These are phyloP conservation scores for Calocera cornea DNA, from an alignment of 768 basidiomycete species.

Conservation along the genomic window DNA sequence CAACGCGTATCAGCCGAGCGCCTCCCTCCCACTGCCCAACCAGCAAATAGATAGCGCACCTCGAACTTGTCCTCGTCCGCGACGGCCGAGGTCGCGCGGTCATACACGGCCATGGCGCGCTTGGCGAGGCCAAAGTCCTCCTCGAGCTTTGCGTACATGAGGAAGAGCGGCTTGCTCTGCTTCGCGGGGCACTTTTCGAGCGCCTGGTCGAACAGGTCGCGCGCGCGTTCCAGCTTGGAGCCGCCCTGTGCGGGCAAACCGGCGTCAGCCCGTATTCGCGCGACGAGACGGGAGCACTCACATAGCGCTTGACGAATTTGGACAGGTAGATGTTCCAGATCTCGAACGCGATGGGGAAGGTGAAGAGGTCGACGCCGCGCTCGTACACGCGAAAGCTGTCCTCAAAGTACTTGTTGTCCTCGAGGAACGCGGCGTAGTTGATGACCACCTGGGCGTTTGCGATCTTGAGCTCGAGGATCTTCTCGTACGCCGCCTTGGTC, in stretches of 20 bases:
- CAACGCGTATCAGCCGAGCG: no score
- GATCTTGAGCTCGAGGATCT: slow-evolving; percentile 88
- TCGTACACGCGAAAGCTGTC: slow-evolving; percentile 99
- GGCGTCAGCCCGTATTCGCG: not conserved
- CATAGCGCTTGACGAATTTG: slow-evolving; percentile 94
- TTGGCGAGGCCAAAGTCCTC: slow-evolving; percentile 93
- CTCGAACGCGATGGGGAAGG: slow-evolving; percentile 95
- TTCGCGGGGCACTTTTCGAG: slow-evolving; percentile 92
- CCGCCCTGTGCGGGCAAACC: slow-evolving; percentile 49
- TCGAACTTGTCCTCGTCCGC: slow-evolving; percentile 89
- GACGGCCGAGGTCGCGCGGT: slow-evolving; percentile 78
- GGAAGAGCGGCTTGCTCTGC: slow-evolving; percentile 84
- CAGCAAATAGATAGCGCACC: no score
- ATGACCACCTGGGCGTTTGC: slow-evolving; percentile 96
- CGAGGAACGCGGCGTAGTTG: slow-evolving; percentile 92
- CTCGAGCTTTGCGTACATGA: slow-evolving; percentile 92
- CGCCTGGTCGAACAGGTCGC: slow-evolving; percentile 96
- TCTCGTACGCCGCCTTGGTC: slow-evolving; percentile 86
- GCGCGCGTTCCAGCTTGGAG: slow-evolving; percentile 83
- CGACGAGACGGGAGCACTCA: slow-evolving; percentile 29
- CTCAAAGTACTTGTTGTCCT: slow-evolving; percentile 96
- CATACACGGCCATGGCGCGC: slow-evolving; percentile 89
- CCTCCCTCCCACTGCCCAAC: no score
- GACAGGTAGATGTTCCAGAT: slow-evolving; percentile 98
- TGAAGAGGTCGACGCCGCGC: slow-evolving; percentile 91